These are phyloP conservation scores for Cladochytrium replicatum DNA, from an alignment of 192 early-diverging fungal genomes.

Conservation along the genomic window DNA sequence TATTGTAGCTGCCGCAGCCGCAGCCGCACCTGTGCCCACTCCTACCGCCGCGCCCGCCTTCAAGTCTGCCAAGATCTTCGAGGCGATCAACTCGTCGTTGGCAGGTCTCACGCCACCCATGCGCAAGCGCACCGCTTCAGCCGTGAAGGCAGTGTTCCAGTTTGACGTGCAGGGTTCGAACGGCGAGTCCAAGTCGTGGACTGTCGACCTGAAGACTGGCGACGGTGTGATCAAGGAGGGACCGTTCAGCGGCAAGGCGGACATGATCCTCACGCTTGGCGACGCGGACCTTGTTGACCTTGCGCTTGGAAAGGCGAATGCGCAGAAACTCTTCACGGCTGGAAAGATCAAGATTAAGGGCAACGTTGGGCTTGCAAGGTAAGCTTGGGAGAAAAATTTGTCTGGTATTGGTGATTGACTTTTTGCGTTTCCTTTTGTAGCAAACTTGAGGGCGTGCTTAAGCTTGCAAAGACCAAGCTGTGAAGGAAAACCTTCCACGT, in stretches of 20 bases:
- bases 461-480: too few relatives aligned
- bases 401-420: too few relatives aligned
- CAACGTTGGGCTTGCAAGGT: slow-evolving; percentile 42
- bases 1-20: slow-evolving; percentile 10
- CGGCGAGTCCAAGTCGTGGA: slow-evolving; percentile 66
- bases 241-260: slow-evolving; percentile 48
- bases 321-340: slow-evolving; percentile 84
- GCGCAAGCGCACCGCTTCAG: too few relatives aligned
- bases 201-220: slow-evolving; percentile 75
- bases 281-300: slow-evolving; percentile 79
- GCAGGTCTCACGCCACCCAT: too few relatives aligned
- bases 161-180: slow-evolving; percentile 70
- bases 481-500: too few relatives aligned
- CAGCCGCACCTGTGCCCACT: slow-evolving; percentile 21
- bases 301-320: slow-evolving; percentile 74
- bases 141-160: slow-evolving; percentile 82
- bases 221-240: slow-evolving; percentile 49
- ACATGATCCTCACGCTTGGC: slow-evolving; percentile 57
- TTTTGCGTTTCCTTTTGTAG: too few relatives aligned
- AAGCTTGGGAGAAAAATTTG: too few relatives aligned
- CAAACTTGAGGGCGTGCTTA: too few relatives aligned
- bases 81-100: too few relatives aligned
- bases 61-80: slow-evolving; percentile 65
- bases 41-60: slow-evolving; percentile 51
- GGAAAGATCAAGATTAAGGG: slow-evolving; percentile 78